phyloP scores from a whole-genome alignment of 768 basidiomycete genomes.

The Leccinum sublutescens region DNA sequence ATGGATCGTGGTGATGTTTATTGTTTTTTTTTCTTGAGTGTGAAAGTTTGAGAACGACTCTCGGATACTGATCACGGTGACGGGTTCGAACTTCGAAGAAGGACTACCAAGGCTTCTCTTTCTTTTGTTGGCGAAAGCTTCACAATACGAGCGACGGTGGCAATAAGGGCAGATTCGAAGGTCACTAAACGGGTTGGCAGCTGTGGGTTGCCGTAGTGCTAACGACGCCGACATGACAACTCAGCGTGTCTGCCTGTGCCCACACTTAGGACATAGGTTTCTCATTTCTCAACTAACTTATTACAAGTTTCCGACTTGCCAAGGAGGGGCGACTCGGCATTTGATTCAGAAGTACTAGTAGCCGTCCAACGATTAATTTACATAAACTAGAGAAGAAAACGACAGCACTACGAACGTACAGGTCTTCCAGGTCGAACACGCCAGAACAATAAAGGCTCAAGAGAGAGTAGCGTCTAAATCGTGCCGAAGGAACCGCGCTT shows the following conservation, averaged over 20 bases:
- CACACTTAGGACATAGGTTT: no score
- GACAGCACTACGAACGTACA: background rate
- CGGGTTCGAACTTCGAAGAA: background rate
- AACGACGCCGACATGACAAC: no score
- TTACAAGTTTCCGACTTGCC: no score
- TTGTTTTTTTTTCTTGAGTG: background rate
- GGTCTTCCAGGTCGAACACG: background rate
- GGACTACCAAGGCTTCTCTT: background rate
- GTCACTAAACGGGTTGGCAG: background rate
- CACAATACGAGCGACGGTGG: background rate
- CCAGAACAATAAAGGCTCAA: constrained; percentile 9
- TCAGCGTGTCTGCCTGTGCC: no score
- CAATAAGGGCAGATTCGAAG: background rate
- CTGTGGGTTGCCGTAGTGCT: background rate
- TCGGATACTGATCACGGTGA: background rate
- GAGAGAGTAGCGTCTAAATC: constrained; percentile 45
- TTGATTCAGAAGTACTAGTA: background rate
- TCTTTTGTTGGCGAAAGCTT: background rate
- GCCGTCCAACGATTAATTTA: background rate
- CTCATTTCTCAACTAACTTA: no score
- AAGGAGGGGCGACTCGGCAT: background rate
- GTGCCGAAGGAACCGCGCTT: constrained; percentile 48
- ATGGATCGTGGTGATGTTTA: constrained; percentile 12
- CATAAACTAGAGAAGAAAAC: background rate
- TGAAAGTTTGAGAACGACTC: background rate